Evolutionary conservation across 768 basidiomycete species (phyloP).

Genomic region (Coprinopsis marcescibilis): DNA sequence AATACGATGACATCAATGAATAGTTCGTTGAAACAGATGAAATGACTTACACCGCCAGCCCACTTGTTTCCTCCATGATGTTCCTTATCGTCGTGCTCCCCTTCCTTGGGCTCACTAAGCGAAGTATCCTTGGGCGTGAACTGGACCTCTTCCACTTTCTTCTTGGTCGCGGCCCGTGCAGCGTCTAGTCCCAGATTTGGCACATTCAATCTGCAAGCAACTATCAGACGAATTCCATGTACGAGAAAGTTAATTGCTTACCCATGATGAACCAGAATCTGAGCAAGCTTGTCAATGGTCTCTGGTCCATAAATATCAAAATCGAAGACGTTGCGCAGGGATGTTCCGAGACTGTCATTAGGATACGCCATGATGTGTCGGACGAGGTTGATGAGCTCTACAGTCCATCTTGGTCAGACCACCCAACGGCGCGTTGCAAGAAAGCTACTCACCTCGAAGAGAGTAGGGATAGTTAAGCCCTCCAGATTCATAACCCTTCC

Average conservation of each 20-base stretch:
- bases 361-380: constrained; percentile 60
- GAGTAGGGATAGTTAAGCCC: constrained; percentile 63
- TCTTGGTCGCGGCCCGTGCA: constrained; percentile 46
- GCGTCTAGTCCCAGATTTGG: constrained; percentile 52
- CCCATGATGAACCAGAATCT: constrained; percentile 59
- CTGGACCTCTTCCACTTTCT: constrained; percentile 49
- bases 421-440: not conserved
- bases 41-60: constrained; percentile 55
- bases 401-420: not conserved
- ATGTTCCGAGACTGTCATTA: constrained; percentile 48
- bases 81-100: constrained; percentile 55
- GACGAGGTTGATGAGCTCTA: constrained; percentile 63
- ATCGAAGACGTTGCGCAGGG: constrained; percentile 62
- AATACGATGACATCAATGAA: not conserved
- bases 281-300: constrained; percentile 53
- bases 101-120: constrained; percentile 53
- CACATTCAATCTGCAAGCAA: constrained; percentile 38
- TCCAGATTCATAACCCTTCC: constrained; percentile 52
- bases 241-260: constrained; percentile 19
- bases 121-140: constrained; percentile 52
- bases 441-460: constrained; percentile 42
- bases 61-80: constrained; percentile 61
- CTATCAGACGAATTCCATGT: not conserved
- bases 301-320: constrained; percentile 66
- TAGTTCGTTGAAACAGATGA: not conserved